Evolutionary conservation across 2,329 filamentous ascomycete genomes (phyloP), one percentile per base, ranked within the genome.

Genomic region (Coniochaeta prunicola): DNA sequence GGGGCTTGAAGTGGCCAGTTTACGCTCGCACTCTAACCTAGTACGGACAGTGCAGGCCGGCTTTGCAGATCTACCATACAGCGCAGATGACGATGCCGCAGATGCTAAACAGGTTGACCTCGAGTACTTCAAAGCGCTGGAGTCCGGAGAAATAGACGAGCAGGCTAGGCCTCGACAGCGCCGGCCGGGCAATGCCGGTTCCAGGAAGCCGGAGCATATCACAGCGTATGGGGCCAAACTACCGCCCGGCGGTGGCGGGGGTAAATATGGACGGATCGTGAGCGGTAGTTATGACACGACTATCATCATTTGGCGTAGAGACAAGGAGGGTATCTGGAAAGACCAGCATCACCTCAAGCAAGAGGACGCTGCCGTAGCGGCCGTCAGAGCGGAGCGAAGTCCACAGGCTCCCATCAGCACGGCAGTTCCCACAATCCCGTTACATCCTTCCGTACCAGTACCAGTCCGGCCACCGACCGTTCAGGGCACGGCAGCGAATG

Each of bases 201-300:
- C 90, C 62, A 83, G 83, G 38, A 81, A 86, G 50, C 90, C 91
- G 0, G 83, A 88, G 57, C 86, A 94, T 62, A 87, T 96, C 50
- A 86, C 86, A 59, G 89, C 90, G 0, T 85, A 90, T 56, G 92
- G 92, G 0, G 91, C 92, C 17, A 94, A 90, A 69, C 80, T 97
- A 2, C 93, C 93, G 1, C 92, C 93, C 0, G 93, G 93, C 13
- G 92, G 93, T 26, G 93, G 93, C 40, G 92, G 93, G 28, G 91
- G 91, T 67, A 87, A 82, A 64, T 97, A 93, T 77, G 91, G 89
- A 10, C 87, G 92, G n/a, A 99, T 99, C 60, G 91, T 99, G 3
- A 97, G 92, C 7, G 94, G 94, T 2, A 96, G 92, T 0, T 99
- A 99, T 66, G 94, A 99, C 65, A 91, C 96, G 74, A 92, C 87